Evolutionary conservation across 768 basidiomycete species (phyloP).

Genomic region (Russula ochroleuca): DNA sequence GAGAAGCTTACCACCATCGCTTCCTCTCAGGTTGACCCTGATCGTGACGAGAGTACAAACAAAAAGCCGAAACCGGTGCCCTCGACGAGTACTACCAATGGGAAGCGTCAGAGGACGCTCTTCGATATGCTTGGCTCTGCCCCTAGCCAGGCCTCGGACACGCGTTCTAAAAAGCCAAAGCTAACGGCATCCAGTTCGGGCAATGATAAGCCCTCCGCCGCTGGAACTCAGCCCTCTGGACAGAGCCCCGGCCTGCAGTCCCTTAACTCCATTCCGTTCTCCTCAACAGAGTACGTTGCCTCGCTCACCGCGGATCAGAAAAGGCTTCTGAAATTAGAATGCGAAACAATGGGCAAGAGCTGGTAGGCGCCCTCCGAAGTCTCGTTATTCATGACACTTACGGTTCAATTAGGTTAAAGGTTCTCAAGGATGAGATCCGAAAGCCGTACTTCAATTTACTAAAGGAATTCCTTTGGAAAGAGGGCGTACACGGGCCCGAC

Average conservation of each 20-base stretch:
- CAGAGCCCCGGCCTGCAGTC: constrained; percentile 29
- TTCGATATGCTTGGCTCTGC: constrained; percentile 54
- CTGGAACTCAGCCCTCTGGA: background rate
- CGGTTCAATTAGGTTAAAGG: constrained; percentile 52
- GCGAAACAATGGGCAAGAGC: constrained; percentile 66
- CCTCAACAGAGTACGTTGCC: constrained; percentile 47
- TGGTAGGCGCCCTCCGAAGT: constrained; percentile 43
- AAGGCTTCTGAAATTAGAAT: constrained; percentile 60
- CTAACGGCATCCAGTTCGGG: constrained; percentile 25
- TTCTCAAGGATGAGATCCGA: constrained; percentile 67
- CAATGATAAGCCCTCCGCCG: constrained; percentile 3
- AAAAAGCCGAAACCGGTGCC: constrained; percentile 11
- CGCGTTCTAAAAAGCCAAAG: constrained; percentile 48
- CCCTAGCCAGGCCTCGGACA: constrained; percentile 32
- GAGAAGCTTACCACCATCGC: background rate
- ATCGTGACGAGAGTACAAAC: constrained; percentile 6
- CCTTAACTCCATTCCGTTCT: constrained; percentile 69
- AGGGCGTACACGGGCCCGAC: constrained; percentile 53
- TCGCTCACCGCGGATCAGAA: constrained; percentile 56
- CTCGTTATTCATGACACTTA: background rate
- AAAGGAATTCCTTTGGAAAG: constrained; percentile 63
- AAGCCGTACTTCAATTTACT: constrained; percentile 73
- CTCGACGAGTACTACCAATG: constrained; percentile 3
- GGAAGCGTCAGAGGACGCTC: constrained; percentile 60
- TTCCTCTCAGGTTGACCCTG: constrained; percentile 3